Percentiles rank a stretch among this genome's conserved stretches.
Evolutionary conservation across 73 alveolate species (phyloP).

Genomic region (Paramecium biaurelia): DNA sequence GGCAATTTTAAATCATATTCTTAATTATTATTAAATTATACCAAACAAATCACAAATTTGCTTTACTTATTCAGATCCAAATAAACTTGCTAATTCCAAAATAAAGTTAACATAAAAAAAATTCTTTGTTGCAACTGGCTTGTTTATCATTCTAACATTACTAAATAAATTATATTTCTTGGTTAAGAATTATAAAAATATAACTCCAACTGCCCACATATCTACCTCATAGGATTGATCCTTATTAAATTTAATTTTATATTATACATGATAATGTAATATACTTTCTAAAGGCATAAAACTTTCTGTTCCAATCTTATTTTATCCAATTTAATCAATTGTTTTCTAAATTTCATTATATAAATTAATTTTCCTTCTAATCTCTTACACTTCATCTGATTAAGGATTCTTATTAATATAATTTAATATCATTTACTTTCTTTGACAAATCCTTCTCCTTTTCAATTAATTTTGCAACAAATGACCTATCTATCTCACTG

Average conservation of each 20-base stretch:
- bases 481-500: slow-evolving; percentile 80
- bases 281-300: slow-evolving; percentile 95
- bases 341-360: slow-evolving; percentile 56
- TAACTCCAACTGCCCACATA: slow-evolving; percentile 97
- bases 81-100: slow-evolving; percentile 73
- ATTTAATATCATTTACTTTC: slow-evolving; percentile 64
- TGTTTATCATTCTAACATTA: slow-evolving; percentile 63
- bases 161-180: slow-evolving; percentile 86
- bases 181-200: slow-evolving; percentile 82
- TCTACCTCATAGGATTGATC: slow-evolving; percentile 89
- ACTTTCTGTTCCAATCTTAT: slow-evolving; percentile 93
- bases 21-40: not conserved
- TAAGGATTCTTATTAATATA: slow-evolving; percentile 45
- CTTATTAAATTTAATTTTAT: not conserved
- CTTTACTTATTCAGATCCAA: slow-evolving; percentile 77
- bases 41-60: slow-evolving; percentile 61
- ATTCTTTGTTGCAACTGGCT: slow-evolving; percentile 78
- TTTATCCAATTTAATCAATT: slow-evolving; percentile 60
- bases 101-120: slow-evolving; percentile 73
- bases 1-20: slow-evolving; percentile 80
- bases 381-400: slow-evolving; percentile 70
- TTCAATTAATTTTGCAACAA: slow-evolving; percentile 72
- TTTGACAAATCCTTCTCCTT: slow-evolving; percentile 79
- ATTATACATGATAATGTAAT: slow-evolving; percentile 64
- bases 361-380: slow-evolving; percentile 21